These are phyloP conservation scores for Cinnamomum chago DNA, from an alignment of 164 flowering plant genomes.

Conservation along the genomic window DNA sequence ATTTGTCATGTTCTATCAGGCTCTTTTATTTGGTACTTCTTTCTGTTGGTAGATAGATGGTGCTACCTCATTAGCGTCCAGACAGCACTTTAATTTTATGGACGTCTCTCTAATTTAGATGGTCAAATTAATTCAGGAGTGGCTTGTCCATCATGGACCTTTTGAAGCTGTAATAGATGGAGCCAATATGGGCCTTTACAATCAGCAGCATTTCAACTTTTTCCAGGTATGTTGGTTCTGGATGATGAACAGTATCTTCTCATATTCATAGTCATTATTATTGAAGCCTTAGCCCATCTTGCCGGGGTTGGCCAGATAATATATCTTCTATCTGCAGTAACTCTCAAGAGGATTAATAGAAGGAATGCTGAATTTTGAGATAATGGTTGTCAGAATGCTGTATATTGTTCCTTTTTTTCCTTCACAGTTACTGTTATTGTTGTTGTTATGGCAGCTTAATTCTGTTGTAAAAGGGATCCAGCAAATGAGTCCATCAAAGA, in stretches of 20 bases:
- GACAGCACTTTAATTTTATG: not conserved
- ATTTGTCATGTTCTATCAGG: not conserved
- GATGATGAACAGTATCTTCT: too few relatives aligned
- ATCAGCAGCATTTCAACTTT: slow-evolving; percentile 50
- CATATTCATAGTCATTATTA: too few relatives aligned
- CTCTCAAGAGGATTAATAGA: not conserved
- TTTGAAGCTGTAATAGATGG: slow-evolving; percentile 97
- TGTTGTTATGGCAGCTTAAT: slow-evolving; percentile 42
- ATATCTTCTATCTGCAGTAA: not conserved
- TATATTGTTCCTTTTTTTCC: not conserved
- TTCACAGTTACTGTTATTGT: not conserved
- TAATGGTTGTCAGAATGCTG: not conserved
- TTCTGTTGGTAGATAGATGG: slow-evolving; percentile 4
- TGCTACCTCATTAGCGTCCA: not conserved
- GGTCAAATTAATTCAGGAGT: slow-evolving; percentile 53
- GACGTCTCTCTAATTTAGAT: slow-evolving; percentile 16
- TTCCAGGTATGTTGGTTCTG: slow-evolving; percentile 41
- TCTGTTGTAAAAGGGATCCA: slow-evolving; percentile 51
- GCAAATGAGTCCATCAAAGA: slow-evolving; percentile 60
- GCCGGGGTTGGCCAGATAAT: not conserved
- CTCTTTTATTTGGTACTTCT: not conserved
- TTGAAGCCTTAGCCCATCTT: too few relatives aligned
- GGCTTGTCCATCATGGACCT: slow-evolving; percentile 84
- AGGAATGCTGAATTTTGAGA: not conserved
- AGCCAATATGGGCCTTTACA: slow-evolving; percentile 71